Percentiles rank a stretch among this genome's conserved stretches.
Evolutionary conservation across 768 basidiomycete genomes (phyloP).

Genomic region (Rhodosporidiobolus sp.): DNA sequence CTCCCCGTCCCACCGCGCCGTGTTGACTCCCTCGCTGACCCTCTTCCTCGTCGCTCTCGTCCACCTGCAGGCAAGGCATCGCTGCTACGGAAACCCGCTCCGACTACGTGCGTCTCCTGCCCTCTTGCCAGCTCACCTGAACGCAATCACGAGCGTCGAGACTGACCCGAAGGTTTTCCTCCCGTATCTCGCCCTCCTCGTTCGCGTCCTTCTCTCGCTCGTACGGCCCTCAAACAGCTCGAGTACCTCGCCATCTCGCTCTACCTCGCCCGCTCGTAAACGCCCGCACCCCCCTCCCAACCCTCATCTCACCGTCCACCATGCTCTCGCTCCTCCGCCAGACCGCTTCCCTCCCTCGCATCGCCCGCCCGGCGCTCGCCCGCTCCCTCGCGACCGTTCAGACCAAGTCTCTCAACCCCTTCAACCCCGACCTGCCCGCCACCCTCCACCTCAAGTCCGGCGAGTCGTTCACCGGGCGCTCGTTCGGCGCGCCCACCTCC

Average conservation of each 20-base stretch:
- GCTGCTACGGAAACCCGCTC: too few species aligned
- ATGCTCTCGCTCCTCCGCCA: slow-evolving; percentile 32
- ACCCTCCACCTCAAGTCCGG: slow-evolving; percentile 88
- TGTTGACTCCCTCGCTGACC: too few species aligned
- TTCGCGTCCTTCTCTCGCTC: not conserved
- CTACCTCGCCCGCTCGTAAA: slow-evolving; percentile 27
- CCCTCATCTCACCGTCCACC: not conserved
- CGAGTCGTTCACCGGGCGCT: slow-evolving; percentile 81
- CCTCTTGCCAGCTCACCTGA: not conserved
- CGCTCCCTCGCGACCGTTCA: slow-evolving; percentile 36
- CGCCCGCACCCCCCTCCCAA: not conserved
- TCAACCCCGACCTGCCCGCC: slow-evolving; percentile 60
- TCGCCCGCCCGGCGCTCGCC: slow-evolving; percentile 12
- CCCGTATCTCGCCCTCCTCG: slow-evolving; percentile 1
- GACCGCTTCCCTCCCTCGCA: slow-evolving; percentile 16
- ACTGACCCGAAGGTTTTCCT: not conserved
- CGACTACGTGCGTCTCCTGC: too few species aligned
- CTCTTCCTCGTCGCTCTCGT: too few species aligned
- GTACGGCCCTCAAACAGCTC: slow-evolving; percentile 2
- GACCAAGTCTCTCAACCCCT: slow-evolving; percentile 32
- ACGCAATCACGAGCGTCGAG: too few species aligned
- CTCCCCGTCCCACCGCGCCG: too few species aligned
- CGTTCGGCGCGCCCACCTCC: slow-evolving; percentile 83
- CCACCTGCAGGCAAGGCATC: too few species aligned
- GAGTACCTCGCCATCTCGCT: slow-evolving; percentile 33